These are phyloP conservation scores for Ophiostoma ulmi DNA, from an alignment of 2,329 filamentous ascomycete species.

Conservation along the genomic window DNA sequence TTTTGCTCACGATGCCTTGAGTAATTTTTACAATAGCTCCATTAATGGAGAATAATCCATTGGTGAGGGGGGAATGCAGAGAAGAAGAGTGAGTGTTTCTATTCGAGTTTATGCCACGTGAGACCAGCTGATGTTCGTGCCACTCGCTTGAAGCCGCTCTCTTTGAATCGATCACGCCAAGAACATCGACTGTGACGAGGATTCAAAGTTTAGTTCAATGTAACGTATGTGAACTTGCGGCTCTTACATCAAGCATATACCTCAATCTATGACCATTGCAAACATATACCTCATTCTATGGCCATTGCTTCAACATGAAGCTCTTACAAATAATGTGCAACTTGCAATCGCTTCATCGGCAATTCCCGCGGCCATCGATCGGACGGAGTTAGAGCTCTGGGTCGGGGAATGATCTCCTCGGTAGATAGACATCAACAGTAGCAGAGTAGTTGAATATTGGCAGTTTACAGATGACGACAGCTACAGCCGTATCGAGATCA, in stretches of 20 bases:
- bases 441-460: not conserved
- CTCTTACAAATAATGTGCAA: not conserved
- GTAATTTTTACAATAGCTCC: too few species aligned
- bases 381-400: conserved; percentile 1
- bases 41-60: not conserved
- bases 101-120: not conserved
- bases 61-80: too few species aligned
- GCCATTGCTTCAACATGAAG: too few species aligned
- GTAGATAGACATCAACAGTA: not conserved
- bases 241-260: not conserved
- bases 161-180: not conserved
- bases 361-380: not conserved
- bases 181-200: not conserved
- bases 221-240: too few species aligned
- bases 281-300: too few species aligned
- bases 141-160: not conserved
- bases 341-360: not conserved
- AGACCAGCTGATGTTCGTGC: not conserved
- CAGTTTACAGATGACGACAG: not conserved
- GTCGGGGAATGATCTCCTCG: not conserved
- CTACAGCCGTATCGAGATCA: not conserved
- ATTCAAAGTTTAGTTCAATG: not conserved
- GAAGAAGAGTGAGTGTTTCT: not conserved
- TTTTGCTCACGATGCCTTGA: not conserved
- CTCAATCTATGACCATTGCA: not conserved